These are phyloP conservation scores for Striga hermonthica DNA, from an alignment of 305 asterid species.

Conservation along the genomic window DNA sequence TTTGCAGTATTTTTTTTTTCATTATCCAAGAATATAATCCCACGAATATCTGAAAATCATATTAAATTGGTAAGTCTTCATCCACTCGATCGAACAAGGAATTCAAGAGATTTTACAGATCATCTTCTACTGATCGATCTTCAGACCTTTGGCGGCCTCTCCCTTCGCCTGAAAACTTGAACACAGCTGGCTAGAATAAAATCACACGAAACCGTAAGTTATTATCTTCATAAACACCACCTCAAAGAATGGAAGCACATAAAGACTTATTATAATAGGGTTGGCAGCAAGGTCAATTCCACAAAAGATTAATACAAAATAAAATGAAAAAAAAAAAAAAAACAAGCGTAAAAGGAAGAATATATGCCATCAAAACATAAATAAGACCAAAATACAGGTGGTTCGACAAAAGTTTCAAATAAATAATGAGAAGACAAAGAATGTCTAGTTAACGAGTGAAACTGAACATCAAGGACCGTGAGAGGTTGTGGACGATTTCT, in stretches of 20 bases:
- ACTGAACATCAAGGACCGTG: too few species aligned
- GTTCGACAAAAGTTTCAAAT: constrained; percentile 4
- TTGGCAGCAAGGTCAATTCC: too few species aligned
- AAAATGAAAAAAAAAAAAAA: too few species aligned
- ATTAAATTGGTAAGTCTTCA: constrained; percentile 26
- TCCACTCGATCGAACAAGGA: constrained; percentile 29
- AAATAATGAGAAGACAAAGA: neutral
- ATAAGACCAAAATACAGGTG: neutral
- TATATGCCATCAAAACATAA: too few species aligned
- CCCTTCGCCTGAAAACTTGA: constrained; percentile 26
- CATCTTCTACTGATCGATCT: constrained; percentile 34
- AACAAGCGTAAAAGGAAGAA: too few species aligned
- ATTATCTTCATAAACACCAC: constrained; percentile 13
- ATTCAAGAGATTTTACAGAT: constrained; percentile 41
- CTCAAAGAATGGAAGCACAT: too few species aligned
- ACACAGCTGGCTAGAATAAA: constrained; percentile 26
- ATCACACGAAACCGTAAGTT: constrained; percentile 11
- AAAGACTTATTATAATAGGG: too few species aligned
- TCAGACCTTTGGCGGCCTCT: constrained; percentile 30
- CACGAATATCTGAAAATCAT: constrained; percentile 16
- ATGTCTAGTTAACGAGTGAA: too few species aligned
- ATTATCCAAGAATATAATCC: constrained; percentile 28
- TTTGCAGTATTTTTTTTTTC: too few species aligned
- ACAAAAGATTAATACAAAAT: too few species aligned
- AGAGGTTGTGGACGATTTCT: too few species aligned